Evolutionary conservation across 306 rosid genomes (phyloP).

Genomic region (Carpinus viminea): DNA sequence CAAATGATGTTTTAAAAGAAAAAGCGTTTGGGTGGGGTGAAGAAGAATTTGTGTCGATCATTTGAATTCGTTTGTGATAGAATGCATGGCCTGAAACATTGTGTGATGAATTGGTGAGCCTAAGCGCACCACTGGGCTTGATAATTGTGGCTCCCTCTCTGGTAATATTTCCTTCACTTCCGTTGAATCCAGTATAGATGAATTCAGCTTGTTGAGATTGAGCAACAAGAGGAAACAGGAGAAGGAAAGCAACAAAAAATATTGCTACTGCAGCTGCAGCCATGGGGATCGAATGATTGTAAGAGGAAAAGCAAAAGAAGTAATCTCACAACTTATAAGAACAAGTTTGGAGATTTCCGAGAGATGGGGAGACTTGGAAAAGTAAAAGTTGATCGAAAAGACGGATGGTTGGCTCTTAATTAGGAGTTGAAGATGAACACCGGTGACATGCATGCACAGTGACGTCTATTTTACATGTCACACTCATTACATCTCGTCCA

Average conservation of each 20-base stretch:
- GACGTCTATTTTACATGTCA: not conserved
- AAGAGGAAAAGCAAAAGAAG: not conserved
- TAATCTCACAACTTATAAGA: not conserved
- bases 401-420: not conserved
- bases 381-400: not conserved
- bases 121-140: constrained; percentile 37
- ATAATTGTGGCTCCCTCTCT: constrained; percentile 38
- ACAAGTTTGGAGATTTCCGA: too few species aligned
- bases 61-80: constrained; percentile 23
- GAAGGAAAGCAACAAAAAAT: constrained; percentile 30
- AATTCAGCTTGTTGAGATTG: constrained; percentile 23
- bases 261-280: constrained; percentile 11
- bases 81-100: constrained; percentile 52
- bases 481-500: not conserved
- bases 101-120: constrained; percentile 47
- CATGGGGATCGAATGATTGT: constrained; percentile 20
- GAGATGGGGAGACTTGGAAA: not conserved
- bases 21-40: constrained; percentile 26
- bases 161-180: not conserved
- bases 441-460: not conserved
- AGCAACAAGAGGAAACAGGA: constrained; percentile 20
- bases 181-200: constrained; percentile 46
- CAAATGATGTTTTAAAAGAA: constrained; percentile 56
- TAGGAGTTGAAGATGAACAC: not conserved
- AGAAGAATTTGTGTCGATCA: constrained; percentile 34